A percentile compares a stretch with the other conserved stretches of the same genome.
Conservation (phyloP, 768 basidiomycete species). For the Cystofilobasidium macerans region DNA sequence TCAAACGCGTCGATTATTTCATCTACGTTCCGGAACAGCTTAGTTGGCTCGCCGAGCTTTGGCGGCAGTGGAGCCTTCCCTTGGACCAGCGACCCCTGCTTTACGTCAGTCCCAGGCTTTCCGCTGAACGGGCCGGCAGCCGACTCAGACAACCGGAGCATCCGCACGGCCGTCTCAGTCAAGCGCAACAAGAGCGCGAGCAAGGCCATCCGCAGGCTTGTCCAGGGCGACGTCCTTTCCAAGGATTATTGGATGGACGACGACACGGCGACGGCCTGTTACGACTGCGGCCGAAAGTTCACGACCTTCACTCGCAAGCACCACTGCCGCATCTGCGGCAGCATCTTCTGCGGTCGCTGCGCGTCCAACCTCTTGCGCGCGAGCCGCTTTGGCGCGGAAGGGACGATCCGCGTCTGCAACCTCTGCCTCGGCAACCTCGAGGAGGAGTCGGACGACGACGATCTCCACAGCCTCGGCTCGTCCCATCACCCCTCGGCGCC, state of each 20-base stretch:
- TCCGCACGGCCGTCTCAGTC: background rate
- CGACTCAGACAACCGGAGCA: slow-evolving; percentile 16
- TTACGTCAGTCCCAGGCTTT: slow-evolving; percentile 3
- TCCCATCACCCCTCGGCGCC: slow-evolving; percentile 40
- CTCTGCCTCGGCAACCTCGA: slow-evolving; percentile 85
- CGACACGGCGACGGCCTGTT: slow-evolving; percentile 63
- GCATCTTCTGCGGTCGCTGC: slow-evolving; percentile 95
- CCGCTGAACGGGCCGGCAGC: background rate
- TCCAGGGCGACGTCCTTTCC: slow-evolving; percentile 70
- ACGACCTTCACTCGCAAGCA: slow-evolving; percentile 91
- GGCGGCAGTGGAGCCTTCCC: background rate
- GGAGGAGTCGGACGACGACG: slow-evolving; percentile 77
- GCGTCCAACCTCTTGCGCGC: slow-evolving; percentile 95
- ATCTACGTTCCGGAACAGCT: background rate
- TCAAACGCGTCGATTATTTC: background rate
- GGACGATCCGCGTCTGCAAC: slow-evolving; percentile 93
- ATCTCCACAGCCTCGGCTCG: slow-evolving; percentile 62
- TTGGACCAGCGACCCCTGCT: background rate
- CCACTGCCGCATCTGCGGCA: slow-evolving; percentile 91
- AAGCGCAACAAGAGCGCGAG: slow-evolving; percentile 8
- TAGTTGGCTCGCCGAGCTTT: background rate
- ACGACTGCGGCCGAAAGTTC: slow-evolving; percentile 43
- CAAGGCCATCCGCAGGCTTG: slow-evolving; percentile 11
- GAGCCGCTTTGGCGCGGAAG: slow-evolving; percentile 80
- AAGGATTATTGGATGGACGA: slow-evolving; percentile 99